Conservation (phyloP, 1,284 basidiomycete species). For the Ustilago loliicola region DNA sequence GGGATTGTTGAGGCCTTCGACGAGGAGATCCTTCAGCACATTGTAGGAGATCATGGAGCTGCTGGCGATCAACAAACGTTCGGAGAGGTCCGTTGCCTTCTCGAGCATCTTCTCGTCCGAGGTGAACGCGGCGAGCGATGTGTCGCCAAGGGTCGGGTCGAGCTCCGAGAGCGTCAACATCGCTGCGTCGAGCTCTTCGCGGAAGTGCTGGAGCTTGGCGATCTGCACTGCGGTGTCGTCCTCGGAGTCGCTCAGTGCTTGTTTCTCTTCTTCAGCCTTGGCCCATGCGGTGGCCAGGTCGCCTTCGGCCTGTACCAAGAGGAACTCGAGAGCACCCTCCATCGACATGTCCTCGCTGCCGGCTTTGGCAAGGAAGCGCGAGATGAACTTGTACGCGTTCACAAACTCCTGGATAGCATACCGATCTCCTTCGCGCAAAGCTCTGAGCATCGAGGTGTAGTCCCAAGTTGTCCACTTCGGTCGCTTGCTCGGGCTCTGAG, state of each 20-base stretch:
- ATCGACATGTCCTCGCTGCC: constrained; percentile 51
- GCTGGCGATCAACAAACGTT: constrained; percentile 47
- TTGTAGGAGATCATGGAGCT: constrained; percentile 55
- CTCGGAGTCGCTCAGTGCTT: constrained; percentile 16
- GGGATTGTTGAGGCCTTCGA: constrained; percentile 55
- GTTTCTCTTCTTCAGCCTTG: constrained; percentile 29
- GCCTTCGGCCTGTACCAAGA: constrained; percentile 56
- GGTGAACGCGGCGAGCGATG: constrained; percentile 17
- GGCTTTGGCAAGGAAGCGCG: constrained; percentile 76
- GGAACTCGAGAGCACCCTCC: constrained; percentile 49
- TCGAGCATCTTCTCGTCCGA: constrained; percentile 36
- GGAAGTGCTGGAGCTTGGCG: constrained; percentile 38
- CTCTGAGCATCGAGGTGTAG: constrained; percentile 44
- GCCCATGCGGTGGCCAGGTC: constrained; percentile 52
- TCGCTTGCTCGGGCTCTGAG: constrained; percentile 13
- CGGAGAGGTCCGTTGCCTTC: constrained; percentile 35
- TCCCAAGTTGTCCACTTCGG: constrained; percentile 35
- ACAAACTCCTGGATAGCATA: constrained; percentile 77
- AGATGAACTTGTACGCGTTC: constrained; percentile 77
- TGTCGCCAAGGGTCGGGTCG: constrained; percentile 19
- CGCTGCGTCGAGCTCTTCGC: constrained; percentile 38
- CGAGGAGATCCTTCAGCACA: constrained; percentile 40
- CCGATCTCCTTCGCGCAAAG: constrained; percentile 70
- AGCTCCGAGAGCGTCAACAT: constrained; percentile 42
- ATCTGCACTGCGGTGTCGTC: constrained; percentile 16